A percentile compares a stretch with the other conserved stretches of the same genome.
These are phyloP conservation scores for Alternaria ethzedia DNA, from an alignment of 2,329 filamentous ascomycete species.

Conservation along the genomic window DNA sequence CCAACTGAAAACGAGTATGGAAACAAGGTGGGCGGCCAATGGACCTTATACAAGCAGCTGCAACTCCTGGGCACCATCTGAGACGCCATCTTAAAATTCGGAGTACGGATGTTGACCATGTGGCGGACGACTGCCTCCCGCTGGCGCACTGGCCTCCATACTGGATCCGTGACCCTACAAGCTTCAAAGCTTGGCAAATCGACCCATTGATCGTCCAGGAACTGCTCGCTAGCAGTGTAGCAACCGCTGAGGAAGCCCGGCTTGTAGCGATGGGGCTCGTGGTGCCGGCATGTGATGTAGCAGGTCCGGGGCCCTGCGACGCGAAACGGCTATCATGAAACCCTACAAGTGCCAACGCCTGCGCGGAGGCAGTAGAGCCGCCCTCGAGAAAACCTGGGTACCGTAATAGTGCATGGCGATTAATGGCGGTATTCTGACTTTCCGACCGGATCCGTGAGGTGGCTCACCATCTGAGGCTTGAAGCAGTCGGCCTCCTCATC, in stretches of 20 bases:
- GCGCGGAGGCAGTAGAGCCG: slow-evolving; percentile 43
- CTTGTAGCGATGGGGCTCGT: slow-evolving; percentile 31
- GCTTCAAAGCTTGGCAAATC: slow-evolving; percentile 39
- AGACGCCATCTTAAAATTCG: slow-evolving; percentile 47
- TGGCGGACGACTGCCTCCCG: slow-evolving; percentile 42
- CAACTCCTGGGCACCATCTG: slow-evolving; percentile 43
- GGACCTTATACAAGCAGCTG: slow-evolving; percentile 45
- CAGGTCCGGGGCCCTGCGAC: slow-evolving; percentile 48
- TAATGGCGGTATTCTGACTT: slow-evolving; percentile 36
- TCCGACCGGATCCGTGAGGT: slow-evolving; percentile 33
- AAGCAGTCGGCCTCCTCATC: slow-evolving; percentile 17
- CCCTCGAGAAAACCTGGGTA: slow-evolving; percentile 20
- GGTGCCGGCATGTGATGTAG: slow-evolving; percentile 44
- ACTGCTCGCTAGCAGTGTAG: slow-evolving; percentile 31
- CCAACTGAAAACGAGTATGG: slow-evolving; percentile 45
- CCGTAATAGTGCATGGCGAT: slow-evolving; percentile 30
- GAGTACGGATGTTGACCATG: slow-evolving; percentile 44
- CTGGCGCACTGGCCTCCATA: slow-evolving; percentile 38
- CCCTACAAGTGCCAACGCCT: slow-evolving; percentile 39
- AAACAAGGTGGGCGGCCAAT: slow-evolving; percentile 48
- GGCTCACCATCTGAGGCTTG: slow-evolving; percentile 26
- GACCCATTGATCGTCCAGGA: slow-evolving; percentile 39
- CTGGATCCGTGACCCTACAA: slow-evolving; percentile 40
- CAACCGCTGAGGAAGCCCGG: slow-evolving; percentile 35
- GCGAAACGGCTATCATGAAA: slow-evolving; percentile 44